phyloP scores from a whole-genome alignment of 352 stramenopile species.

The Pythium angustatum region DNA sequence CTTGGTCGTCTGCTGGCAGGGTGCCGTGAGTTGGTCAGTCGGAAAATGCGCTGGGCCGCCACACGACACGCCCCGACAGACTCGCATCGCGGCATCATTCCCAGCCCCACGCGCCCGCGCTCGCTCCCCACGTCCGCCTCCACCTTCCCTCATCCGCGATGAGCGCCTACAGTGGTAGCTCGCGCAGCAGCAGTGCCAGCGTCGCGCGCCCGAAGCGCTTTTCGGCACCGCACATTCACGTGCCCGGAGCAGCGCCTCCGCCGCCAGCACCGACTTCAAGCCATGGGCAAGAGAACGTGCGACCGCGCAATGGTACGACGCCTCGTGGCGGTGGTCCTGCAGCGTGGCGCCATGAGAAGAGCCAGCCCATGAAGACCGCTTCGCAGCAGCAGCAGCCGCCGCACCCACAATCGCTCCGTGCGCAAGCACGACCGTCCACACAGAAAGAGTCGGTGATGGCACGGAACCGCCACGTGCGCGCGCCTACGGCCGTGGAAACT shows the following conservation, averaged over 20 bases:
- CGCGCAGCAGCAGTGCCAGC: conserved; percentile 19
- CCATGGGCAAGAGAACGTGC: conserved; percentile 23
- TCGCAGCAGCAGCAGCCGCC: background rate
- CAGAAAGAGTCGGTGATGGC: conserved; percentile 32
- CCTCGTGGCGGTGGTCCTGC: background rate
- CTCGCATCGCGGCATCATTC: conserved; percentile 13
- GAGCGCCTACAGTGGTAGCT: conserved; percentile 27
- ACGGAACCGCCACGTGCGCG: conserved; percentile 32
- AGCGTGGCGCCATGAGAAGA: conserved; percentile 4
- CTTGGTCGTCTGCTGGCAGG: background rate
- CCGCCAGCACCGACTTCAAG: background rate
- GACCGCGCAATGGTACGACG: conserved; percentile 9
- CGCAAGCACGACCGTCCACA: conserved; percentile 1
- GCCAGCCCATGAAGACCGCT: background rate
- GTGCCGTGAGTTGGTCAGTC: conserved; percentile 14
- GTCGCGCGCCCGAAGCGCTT: conserved; percentile 14
- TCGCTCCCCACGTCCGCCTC: background rate
- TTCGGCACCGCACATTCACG: conserved; percentile 1
- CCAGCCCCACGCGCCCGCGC: conserved; percentile 4
- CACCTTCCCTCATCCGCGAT: conserved; percentile 1
- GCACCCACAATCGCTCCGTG: background rate
- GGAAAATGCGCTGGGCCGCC: conserved; percentile 27
- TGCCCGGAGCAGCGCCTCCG: background rate
- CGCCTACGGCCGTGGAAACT: conserved; percentile 7
- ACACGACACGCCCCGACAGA: conserved; percentile 1